Evolutionary conservation across 495 filamentous ascomycete genomes (phyloP).

Genomic region (Talaromyces stipitatus): DNA sequence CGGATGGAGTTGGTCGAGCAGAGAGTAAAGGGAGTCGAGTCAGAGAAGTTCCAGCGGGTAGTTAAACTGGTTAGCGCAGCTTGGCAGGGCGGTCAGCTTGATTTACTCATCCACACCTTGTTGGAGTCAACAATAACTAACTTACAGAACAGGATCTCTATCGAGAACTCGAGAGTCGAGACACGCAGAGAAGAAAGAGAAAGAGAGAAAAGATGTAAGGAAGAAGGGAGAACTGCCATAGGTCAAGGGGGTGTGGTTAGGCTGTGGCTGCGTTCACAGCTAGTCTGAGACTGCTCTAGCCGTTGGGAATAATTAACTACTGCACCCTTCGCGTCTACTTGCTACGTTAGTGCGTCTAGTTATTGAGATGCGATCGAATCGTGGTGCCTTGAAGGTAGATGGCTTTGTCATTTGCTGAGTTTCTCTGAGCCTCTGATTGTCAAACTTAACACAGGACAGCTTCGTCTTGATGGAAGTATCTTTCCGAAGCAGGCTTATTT

Average conservation of each 20-base stretch:
- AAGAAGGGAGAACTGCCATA: too few relatives aligned
- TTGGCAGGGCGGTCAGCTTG: not conserved
- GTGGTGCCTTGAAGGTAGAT: not conserved
- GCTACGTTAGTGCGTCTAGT: not conserved
- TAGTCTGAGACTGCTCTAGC: not conserved
- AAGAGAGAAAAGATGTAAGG: too few relatives aligned
- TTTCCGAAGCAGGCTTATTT: not conserved
- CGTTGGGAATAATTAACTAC: too few relatives aligned
- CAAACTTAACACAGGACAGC: not conserved
- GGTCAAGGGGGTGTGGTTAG: not conserved
- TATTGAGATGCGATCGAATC: not conserved
- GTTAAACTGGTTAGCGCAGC: not conserved
- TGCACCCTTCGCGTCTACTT: not conserved
- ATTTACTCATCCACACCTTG: too few relatives aligned
- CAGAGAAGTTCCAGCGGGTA: conserved; percentile 11
- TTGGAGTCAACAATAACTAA: too few relatives aligned
- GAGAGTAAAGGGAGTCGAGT: conserved; percentile 11
- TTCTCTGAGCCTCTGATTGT: too few relatives aligned
- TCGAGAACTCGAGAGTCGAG: too few relatives aligned
- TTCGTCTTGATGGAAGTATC: not conserved
- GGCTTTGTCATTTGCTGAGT: not conserved
- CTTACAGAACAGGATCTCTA: too few relatives aligned
- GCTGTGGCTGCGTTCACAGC: not conserved
- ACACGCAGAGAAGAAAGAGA: too few relatives aligned
- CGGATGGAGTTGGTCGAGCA: not conserved